Evolutionary conservation across 371 early-diverging fungal species (phyloP).

Genomic region (Choanephora cucurbitarum): DNA sequence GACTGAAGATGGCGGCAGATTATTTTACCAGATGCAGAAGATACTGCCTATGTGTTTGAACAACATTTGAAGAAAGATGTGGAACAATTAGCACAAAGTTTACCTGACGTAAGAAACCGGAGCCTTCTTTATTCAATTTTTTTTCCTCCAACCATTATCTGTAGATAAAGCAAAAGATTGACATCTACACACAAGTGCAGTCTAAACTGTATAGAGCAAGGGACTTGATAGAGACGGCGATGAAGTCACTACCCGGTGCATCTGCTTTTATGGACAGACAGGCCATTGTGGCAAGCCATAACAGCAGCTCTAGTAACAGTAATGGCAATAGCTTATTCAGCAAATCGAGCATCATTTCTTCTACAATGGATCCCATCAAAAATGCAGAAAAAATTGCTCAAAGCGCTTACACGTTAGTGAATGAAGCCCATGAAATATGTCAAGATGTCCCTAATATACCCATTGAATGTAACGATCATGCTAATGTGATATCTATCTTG

Average conservation of each 20-base stretch:
- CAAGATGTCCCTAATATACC: slow-evolving; percentile 36
- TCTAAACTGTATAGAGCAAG: slow-evolving; percentile 37
- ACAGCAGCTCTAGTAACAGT: too few species aligned
- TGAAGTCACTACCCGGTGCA: slow-evolving; percentile 48
- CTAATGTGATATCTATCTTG: slow-evolving; percentile 19
- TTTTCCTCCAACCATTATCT: neutral
- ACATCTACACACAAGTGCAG: slow-evolving; percentile 31
- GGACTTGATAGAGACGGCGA: slow-evolving; percentile 42
- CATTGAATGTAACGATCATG: slow-evolving; percentile 6
- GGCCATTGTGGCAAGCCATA: slow-evolving; percentile 17
- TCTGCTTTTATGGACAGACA: slow-evolving; percentile 42
- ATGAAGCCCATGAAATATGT: slow-evolving; percentile 29
- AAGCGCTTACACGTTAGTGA: slow-evolving; percentile 24
- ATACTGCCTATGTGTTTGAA: slow-evolving; percentile 27
- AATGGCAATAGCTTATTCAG: slow-evolving; percentile 6
- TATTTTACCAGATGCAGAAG: slow-evolving; percentile 31
- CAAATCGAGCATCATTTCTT: slow-evolving; percentile 1
- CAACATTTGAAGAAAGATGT: slow-evolving; percentile 43
- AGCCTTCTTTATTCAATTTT: neutral
- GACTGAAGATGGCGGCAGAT: too few species aligned
- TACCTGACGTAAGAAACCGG: slow-evolving; percentile 33
- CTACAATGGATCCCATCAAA: slow-evolving; percentile 11
- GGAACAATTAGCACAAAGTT: slow-evolving; percentile 26
- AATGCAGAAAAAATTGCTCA: slow-evolving; percentile 33
- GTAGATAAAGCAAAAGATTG: slow-evolving; percentile 34